Base-by-base conservation (phyloP, 305 asterid species). In the Stenogyne calaminthoides region DNA sequence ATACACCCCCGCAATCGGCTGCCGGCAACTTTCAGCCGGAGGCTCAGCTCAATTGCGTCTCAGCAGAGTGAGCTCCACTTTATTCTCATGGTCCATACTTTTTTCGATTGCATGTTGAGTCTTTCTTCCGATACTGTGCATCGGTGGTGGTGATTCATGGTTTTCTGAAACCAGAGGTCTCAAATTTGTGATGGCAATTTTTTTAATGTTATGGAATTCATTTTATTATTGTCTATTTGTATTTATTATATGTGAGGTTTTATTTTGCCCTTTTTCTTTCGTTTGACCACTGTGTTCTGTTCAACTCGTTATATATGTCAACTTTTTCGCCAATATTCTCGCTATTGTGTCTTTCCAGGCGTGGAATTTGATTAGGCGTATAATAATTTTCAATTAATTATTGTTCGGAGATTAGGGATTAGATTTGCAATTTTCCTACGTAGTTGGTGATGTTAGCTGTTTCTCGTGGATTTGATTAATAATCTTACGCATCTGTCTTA, bases 71-170 rank as follows among this genome's bases (percentile, higher is more conserved):
- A 59, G 56, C 54, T 60, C 34, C 15, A 15, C 54, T 69, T 42
- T 11, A 6, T 15, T 64, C 73, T 64, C 39, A 39, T 64, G 56
- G 67, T 80, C 60, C 37, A 18, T 69, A 14, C 14, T 16, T 57
- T 75, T 70, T 52, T 51, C n/a, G 10, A 51, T 39, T 75, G 79
- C 63, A 67, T 71, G 75, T 71, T 70, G 6, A 66, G 3, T 65
- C 71, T 47, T 71, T 36, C 3, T 32, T 22, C 65, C 1, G 5
- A 10, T 29, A 7, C 0, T 57, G 10, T 37, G 51, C 34, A 29
- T 64, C 10, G 42, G 42, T 12, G 4, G 0, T 46, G 6, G 10
- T 39, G 20, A 19, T 63, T 36, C 10, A 10, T 61, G 39, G 22
- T 20, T 42, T 12, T 46, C 29, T 8, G 61, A 69, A 42, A 34